Evolutionary conservation across 352 stramenopile genomes (phyloP), one percentile per base, ranked within the genome.

Genomic region (Blastocystis sp.): DNA sequence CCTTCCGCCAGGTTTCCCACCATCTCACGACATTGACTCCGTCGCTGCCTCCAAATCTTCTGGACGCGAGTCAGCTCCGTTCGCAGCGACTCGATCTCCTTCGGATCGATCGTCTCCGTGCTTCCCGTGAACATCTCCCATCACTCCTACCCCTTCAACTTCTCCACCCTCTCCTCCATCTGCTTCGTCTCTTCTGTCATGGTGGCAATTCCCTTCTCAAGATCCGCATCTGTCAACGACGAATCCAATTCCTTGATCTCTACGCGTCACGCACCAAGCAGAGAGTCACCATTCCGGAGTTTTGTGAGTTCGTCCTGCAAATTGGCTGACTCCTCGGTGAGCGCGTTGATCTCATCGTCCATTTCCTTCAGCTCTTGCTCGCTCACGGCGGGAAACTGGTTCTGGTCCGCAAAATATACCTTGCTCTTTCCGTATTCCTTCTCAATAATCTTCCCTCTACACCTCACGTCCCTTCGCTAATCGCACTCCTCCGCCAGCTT

Each of bases 391-490:
- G 74, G 74, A 31, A 85, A 85, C 55, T 85, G 74, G 31, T 39
- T 85, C 16, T 85, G 74, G 31, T 85, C 74, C 26, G 74, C 74
- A 50, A 85, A 85, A 51, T 85, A 85, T 31, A 85, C 74, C 39
- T 85, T 85, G 51, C 41, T 67, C 55, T 85, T 85, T 50, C 74
- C 74, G 61, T 55, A 85, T 19, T 85, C 74, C 74, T 85, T 85
- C 74, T 85, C 74, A 41, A 85, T 63, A 39, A 85, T 85, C 31
- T 85, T 85, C 2, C 74, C 74, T 55, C 74, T 85, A 31, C 33
- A 31, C 4, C 19, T 66, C 13, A 85, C 12, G 10, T 16, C 33
- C 51, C 33, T 33, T 4, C 16, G 19, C 2, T 29, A 85, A 13
- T 26, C 0, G 16, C 41, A 85, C 74, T 85, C 74, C 39, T 85